Evolutionary conservation across 108 stramenopile species (phyloP), one percentile per base, ranked within the genome.

Genomic region (Thalassiosira profunda): DNA sequence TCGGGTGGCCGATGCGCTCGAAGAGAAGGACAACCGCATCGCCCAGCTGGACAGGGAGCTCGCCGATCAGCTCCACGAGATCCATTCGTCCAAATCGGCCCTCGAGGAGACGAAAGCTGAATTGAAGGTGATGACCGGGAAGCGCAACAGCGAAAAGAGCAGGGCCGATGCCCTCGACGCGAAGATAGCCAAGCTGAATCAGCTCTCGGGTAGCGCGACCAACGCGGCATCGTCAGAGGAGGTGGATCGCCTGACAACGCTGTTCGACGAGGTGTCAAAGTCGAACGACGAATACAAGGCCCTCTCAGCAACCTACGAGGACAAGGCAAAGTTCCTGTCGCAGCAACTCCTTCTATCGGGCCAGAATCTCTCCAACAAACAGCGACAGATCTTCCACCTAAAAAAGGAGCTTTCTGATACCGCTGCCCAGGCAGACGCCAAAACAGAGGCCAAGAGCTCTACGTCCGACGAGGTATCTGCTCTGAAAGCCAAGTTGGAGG

Each of bases 321-420:
- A 40, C 46, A 76, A 56, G 54, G 34, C 58, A 3, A 15, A 57
- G 26, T 41, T 61, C 23, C 43, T 68, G 54, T 33, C 75, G 14
- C 75, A 63, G 36, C 60, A 68, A 48, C 59, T 63, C 26, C 35
- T 76, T 12, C 61, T 76, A 11, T 62, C 75, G 7, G 42, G 57
- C n/a, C 67, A 61, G 35, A 30, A 60, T n/a, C 8, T 76, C 11
- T 36, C 38, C 24, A 67, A 76, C 6, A 76, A 76, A 34, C 53
- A 54, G 30, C 37, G 31, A 41, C 61, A 76, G 47, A 40, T 76
- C 10, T 36, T 36, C 31, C 38, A 54, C 30, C 53, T 76, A 8
- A 52, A 54, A 36, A 20, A 56, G 20, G 60, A 61, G 34, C 75
- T 76, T 5, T 17, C 58, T 11, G 48, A 58, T n/a, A 34, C 59